Conservation (phyloP, 108 stramenopile genomes). For the Stephanodiscus minutulus region DNA sequence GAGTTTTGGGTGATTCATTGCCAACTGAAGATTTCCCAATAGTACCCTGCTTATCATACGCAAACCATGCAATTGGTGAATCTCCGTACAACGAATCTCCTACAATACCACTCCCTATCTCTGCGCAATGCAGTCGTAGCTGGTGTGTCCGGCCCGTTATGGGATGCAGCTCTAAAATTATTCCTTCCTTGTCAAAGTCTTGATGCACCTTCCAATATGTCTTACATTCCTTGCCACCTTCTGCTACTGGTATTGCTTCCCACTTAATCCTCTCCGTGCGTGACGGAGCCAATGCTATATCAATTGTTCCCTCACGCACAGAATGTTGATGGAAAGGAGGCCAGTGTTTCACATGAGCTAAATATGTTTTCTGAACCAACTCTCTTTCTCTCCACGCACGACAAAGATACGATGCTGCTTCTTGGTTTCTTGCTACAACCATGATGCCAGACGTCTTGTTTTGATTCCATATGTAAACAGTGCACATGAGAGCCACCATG, state of each 20-base stretch:
- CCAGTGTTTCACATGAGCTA: slow-evolving; percentile 60
- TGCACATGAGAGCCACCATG: background rate
- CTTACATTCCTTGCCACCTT: slow-evolving; percentile 48
- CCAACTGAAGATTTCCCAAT: background rate
- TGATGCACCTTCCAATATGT: slow-evolving; percentile 59
- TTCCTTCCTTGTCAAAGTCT: slow-evolving; percentile 16
- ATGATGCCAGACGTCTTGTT: slow-evolving; percentile 68
- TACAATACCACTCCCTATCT: slow-evolving; percentile 58
- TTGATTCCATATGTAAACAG: background rate
- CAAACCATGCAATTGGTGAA: slow-evolving; percentile 35
- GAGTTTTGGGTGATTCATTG: slow-evolving; percentile 17
- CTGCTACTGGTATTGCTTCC: slow-evolving; percentile 43
- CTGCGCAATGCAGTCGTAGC: slow-evolving; percentile 80
- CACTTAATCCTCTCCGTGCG: slow-evolving; percentile 65
- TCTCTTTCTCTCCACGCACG: slow-evolving; percentile 65
- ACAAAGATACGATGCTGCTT: slow-evolving; percentile 59
- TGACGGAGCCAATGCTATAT: slow-evolving; percentile 53
- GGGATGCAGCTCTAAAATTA: slow-evolving; percentile 38
- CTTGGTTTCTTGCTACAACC: slow-evolving; percentile 65
- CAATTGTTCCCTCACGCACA: slow-evolving; percentile 49
- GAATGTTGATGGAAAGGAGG: slow-evolving; percentile 51
- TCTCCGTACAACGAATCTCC: slow-evolving; percentile 73
- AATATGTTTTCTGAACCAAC: slow-evolving; percentile 57
- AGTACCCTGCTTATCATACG: slow-evolving; percentile 1
- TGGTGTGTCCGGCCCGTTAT: slow-evolving; percentile 78